These are phyloP conservation scores for Myxozyma nipponensis DNA, from an alignment of 805 yeast species.

Conservation along the genomic window DNA sequence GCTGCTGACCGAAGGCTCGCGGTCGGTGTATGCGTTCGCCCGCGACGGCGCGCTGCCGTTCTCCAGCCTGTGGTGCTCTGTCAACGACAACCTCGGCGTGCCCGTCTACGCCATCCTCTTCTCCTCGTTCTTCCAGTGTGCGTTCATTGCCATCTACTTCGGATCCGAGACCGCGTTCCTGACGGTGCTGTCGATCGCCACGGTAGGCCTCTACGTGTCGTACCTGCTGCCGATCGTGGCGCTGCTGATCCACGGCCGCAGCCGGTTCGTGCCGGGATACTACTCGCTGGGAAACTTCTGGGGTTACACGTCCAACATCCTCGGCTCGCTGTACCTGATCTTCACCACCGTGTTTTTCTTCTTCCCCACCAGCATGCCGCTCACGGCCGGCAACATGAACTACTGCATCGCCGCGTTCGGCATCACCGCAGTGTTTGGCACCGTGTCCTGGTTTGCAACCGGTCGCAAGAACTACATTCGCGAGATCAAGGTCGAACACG, in stretches of 20 bases:
- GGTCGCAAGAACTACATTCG: slow-evolving; percentile 25
- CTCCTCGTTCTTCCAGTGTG: slow-evolving; percentile 22
- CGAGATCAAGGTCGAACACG: slow-evolving; percentile 10
- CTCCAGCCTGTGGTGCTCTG: slow-evolving; percentile 48
- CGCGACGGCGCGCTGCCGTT: slow-evolving; percentile 66
- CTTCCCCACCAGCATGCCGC: slow-evolving; percentile 34
- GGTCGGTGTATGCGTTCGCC: slow-evolving; percentile 64
- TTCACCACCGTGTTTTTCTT: slow-evolving; percentile 32
- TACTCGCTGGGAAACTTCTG: slow-evolving; percentile 21
- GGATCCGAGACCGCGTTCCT: slow-evolving; percentile 27
- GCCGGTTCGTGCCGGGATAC: slow-evolving; percentile 20
- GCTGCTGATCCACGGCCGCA: slow-evolving; percentile 22
- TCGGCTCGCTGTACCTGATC: slow-evolving; percentile 25
- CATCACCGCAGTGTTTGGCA: slow-evolving; percentile 24
- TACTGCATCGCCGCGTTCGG: slow-evolving; percentile 34
- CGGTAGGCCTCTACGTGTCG: slow-evolving; percentile 30
- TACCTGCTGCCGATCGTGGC: slow-evolving; percentile 26
- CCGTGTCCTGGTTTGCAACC: slow-evolving; percentile 16
- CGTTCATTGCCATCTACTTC: slow-evolving; percentile 28
- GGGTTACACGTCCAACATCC: slow-evolving; percentile 26
- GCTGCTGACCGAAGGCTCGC: slow-evolving; percentile 43
- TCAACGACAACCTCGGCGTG: slow-evolving; percentile 51
- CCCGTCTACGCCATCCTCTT: slow-evolving; percentile 53
- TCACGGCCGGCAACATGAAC: slow-evolving; percentile 31
- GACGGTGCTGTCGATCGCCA: slow-evolving; percentile 29